Evolutionary conservation across 352 stramenopile species (phyloP).

Genomic region (Globisporangium megalacanthum): DNA sequence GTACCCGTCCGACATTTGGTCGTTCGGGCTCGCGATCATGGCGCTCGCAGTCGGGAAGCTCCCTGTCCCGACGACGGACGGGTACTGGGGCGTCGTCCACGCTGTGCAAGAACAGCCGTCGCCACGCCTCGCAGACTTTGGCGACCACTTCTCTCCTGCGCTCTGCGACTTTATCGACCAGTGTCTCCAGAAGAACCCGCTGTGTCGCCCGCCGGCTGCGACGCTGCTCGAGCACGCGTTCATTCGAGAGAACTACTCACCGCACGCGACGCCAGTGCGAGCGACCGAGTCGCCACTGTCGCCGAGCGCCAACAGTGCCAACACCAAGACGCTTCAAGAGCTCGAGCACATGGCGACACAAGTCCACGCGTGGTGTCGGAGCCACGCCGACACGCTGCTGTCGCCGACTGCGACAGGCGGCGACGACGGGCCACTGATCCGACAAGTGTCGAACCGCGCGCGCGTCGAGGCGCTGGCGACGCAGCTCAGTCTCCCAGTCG

Average conservation of each 20-base stretch:
- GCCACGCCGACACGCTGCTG: constrained; percentile 34
- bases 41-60: constrained; percentile 84
- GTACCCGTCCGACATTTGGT: constrained; percentile 84
- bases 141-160: constrained; percentile 52
- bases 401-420: constrained; percentile 13
- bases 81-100: constrained; percentile 89
- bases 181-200: constrained; percentile 76
- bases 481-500: constrained; percentile 45
- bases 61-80: constrained; percentile 74
- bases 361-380: constrained; percentile 48
- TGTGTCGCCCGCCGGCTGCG: constrained; percentile 42
- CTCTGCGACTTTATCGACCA: constrained; percentile 77
- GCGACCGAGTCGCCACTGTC: constrained; percentile 12
- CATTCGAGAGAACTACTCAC: constrained; percentile 52
- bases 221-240: constrained; percentile 65
- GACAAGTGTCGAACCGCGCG: constrained; percentile 17
- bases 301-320: constrained; percentile 11
- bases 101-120: constrained; percentile 76
- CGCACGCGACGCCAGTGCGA: constrained; percentile 8
- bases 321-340: constrained; percentile 27
- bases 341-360: constrained; percentile 43
- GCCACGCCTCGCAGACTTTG: constrained; percentile 56
- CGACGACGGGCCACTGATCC: constrained; percentile 9
- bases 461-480: constrained; percentile 38
- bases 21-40: constrained; percentile 77